Evolutionary conservation across 306 rosid genomes (phyloP), one percentile per base, ranked within the genome.

Genomic region (Arachis stenosperma): DNA sequence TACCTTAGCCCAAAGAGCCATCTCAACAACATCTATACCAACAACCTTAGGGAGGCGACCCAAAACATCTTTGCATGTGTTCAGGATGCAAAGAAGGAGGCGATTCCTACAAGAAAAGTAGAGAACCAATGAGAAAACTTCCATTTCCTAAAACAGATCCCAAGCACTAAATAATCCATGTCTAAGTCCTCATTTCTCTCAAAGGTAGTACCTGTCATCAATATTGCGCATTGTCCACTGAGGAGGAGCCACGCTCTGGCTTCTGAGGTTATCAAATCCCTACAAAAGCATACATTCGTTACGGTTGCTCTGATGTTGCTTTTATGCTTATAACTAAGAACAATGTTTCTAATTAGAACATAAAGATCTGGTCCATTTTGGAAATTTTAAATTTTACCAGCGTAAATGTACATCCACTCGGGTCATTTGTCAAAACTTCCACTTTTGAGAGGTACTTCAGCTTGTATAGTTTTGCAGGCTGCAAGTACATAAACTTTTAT

Each of bases 1-100:
- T 73, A 94, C 99, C 99, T 94, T 94, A 55, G 96, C 98, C 99
- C 99, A 91, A 58, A 94, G 96, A 85, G 99, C 97, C 99, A 94
- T 83, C 86, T 94, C 99, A 83, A 94, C 98, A 9, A 94, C 91
- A 87, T 94, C 99, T 72, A 94, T 78, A 62, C 99, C 99, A 75
- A 94, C 97, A 58, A 94, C 96, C 89, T 91, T 94, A 6, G 99
- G 99, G 71, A 91, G 85, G 76, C 87, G 98, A 67, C 90, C 98
- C 78, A 90, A 27, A 56, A 84, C 86, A 79, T 91, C 98, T 79
- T 90, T 91, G 85, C 96, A 94, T 42, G 84, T 86, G 81, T 86
- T 94, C 72, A 94, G 81, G 78, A 94, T 83, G 76, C 87, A 78
- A 6, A 91, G 70, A 43, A 94, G 84, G 61, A 91, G 93, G 60